Percentiles rank a stretch among this genome's conserved stretches.
phyloP scores from a whole-genome alignment of 83 land plant species.

The Diphasiastrum complanatum region DNA sequence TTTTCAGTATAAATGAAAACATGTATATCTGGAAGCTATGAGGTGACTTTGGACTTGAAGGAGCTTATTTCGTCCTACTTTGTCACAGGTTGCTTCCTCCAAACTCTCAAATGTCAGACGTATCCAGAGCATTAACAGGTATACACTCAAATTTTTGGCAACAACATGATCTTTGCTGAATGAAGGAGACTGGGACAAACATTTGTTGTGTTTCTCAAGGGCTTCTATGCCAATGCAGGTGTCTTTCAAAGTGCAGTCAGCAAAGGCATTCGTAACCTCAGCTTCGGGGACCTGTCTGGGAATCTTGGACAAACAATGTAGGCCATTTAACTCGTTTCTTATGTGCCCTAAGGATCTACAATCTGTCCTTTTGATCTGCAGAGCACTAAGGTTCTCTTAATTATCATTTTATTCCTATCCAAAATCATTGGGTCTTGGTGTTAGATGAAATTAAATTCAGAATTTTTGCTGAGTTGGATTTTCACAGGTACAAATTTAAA shows the following conservation, averaged over 20 bases:
- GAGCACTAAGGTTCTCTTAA: neutral
- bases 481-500: conserved; percentile 85
- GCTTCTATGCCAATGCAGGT: conserved; percentile 32
- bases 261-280: conserved; percentile 77
- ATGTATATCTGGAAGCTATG: too few relatives aligned
- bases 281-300: conserved; percentile 89
- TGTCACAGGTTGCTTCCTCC: conserved; percentile 78
- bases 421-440: neutral
- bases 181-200: neutral
- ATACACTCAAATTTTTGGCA: too few relatives aligned
- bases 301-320: conserved; percentile 93
- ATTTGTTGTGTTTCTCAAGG: neutral
- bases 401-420: neutral
- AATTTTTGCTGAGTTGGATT: neutral
- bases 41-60: too few relatives aligned
- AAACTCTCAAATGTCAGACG: conserved; percentile 73
- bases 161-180: too few relatives aligned
- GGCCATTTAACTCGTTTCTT: conserved; percentile 10
- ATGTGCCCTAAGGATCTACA: conserved; percentile 14
- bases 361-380: neutral
- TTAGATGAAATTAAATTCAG: neutral
- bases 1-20: too few relatives aligned
- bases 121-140: conserved; percentile 93
- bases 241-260: conserved; percentile 78
- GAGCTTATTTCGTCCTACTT: too few relatives aligned